Conservation (phyloP, 2,329 filamentous ascomycete genomes). For the Pseudogymnoascus sp. region DNA sequence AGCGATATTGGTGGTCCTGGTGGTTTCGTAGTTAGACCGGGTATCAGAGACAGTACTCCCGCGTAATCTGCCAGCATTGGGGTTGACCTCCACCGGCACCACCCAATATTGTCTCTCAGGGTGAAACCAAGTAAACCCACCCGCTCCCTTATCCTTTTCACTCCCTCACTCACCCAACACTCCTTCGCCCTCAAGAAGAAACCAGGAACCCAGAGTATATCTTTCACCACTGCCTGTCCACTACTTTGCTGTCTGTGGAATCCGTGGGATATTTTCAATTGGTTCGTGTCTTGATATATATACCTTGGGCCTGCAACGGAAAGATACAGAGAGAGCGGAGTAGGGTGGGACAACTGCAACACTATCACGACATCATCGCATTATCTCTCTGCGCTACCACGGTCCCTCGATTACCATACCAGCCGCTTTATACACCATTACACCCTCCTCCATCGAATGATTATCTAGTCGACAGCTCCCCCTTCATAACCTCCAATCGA, state of each 20-base stretch:
- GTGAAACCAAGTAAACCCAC: constrained; percentile 2
- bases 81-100: neutral
- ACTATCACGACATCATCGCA: neutral
- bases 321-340: neutral
- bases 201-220: neutral
- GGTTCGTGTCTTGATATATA: neutral
- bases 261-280: neutral
- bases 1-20: neutral
- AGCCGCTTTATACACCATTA: neutral
- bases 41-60: neutral
- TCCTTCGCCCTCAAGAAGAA: neutral
- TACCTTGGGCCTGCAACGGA: neutral
- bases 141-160: neutral
- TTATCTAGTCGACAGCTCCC: neutral
- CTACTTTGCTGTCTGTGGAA: neutral
- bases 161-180: neutral
- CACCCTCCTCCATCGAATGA: neutral
- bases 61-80: neutral
- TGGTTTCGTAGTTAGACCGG: neutral
- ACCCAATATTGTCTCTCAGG: constrained; percentile 2
- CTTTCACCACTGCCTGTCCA: neutral
- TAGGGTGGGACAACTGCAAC: neutral
- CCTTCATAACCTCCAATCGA: neutral
- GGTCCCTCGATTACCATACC: neutral
- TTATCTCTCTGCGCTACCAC: neutral